phyloP scores from a whole-genome alignment of 352 stramenopile genomes.

The Thraustotheca clavata region DNA sequence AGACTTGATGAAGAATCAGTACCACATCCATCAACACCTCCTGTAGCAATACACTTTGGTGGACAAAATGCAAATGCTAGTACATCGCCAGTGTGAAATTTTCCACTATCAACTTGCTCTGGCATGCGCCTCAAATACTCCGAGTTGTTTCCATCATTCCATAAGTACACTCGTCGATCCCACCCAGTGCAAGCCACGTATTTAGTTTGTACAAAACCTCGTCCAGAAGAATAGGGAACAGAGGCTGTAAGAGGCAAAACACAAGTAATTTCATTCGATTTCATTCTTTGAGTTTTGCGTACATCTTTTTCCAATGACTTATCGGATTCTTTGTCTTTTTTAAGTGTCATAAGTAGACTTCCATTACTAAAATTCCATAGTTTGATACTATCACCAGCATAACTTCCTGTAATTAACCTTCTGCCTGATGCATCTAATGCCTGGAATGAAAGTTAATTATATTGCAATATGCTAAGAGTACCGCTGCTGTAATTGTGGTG shows the following conservation, averaged over 20 bases:
- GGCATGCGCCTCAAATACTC: constrained; percentile 24
- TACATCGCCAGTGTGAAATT: constrained; percentile 58
- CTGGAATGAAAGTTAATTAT: neutral
- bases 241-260: constrained; percentile 46
- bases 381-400: constrained; percentile 68
- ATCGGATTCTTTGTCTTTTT: constrained; percentile 31
- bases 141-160: constrained; percentile 69
- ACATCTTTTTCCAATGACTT: too few species aligned
- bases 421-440: constrained; percentile 62
- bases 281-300: constrained; percentile 8
- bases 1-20: neutral
- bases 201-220: constrained; percentile 24
- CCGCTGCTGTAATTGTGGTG: constrained; percentile 16
- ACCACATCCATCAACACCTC: constrained; percentile 44
- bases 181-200: constrained; percentile 59
- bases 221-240: constrained; percentile 5
- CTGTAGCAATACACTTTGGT: constrained; percentile 57
- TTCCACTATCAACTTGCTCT: constrained; percentile 19
- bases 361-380: constrained; percentile 90
- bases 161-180: constrained; percentile 76
- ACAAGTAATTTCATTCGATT: constrained; percentile 62
- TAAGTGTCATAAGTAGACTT: constrained; percentile 71
- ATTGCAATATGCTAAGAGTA: neutral
- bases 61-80: constrained; percentile 58
- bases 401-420: constrained; percentile 66